These are phyloP conservation scores for Crithidia brevicula DNA, from an alignment of 208 protist species.

Conservation along the genomic window DNA sequence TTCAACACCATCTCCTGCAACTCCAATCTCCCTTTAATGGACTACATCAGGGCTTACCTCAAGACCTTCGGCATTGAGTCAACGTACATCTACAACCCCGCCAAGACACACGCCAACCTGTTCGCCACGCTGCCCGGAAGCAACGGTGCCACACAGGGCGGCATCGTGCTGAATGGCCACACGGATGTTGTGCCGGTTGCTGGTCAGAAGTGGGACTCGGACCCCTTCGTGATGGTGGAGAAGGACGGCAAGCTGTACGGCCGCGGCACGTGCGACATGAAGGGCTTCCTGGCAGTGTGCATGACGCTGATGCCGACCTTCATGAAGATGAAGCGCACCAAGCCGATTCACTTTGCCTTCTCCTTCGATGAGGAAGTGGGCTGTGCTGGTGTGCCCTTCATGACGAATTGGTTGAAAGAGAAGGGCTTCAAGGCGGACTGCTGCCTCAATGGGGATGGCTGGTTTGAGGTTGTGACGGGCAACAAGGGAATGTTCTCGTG, in stretches of 20 bases:
- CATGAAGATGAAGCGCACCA: slow-evolving; percentile 43
- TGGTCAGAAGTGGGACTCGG: slow-evolving; percentile 60
- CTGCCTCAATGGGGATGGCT: slow-evolving; percentile 42
- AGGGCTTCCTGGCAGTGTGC: slow-evolving; percentile 53
- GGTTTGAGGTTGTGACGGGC: slow-evolving; percentile 32
- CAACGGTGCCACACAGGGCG: slow-evolving; percentile 45
- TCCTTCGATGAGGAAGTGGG: slow-evolving; percentile 58
- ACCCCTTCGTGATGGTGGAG: slow-evolving; percentile 58
- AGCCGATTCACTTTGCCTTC: slow-evolving; percentile 58
- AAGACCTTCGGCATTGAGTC: slow-evolving; percentile 23
- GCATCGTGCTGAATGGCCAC: slow-evolving; percentile 61
- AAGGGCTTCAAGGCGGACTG: slow-evolving; percentile 33
- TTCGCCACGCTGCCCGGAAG: slow-evolving; percentile 40
- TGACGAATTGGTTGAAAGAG: slow-evolving; percentile 37
- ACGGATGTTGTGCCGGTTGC: slow-evolving; percentile 65
- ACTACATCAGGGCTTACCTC: slow-evolving; percentile 38
- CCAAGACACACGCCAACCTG: slow-evolving; percentile 46
- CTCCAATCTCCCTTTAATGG: slow-evolving; percentile 45
- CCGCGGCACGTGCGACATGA: slow-evolving; percentile 61
- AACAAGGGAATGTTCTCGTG: slow-evolving; percentile 42
- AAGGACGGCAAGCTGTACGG: slow-evolving; percentile 62
- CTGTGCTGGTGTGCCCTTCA: slow-evolving; percentile 33
- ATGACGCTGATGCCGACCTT: slow-evolving; percentile 46
- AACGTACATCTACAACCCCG: slow-evolving; percentile 29
- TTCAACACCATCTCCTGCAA: slow-evolving; percentile 52